Conservation (phyloP, 257 asterid genomes). For the Gynochthodes officinalis region DNA sequence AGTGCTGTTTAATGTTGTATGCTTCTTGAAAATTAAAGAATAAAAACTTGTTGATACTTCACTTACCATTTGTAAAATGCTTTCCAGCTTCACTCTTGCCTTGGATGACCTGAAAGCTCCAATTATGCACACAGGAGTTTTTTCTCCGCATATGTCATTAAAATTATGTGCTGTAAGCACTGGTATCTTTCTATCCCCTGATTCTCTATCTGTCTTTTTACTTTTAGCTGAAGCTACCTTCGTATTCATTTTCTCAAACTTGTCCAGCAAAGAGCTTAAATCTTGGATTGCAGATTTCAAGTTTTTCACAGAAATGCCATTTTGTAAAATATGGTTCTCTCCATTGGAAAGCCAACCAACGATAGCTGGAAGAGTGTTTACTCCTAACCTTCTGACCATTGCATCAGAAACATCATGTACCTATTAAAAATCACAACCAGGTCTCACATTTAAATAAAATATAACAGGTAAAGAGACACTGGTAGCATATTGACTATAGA, state of each 20-base stretch:
- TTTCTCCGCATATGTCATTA: slow-evolving; percentile 57
- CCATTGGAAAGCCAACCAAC: slow-evolving; percentile 86
- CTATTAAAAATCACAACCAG: slow-evolving; percentile 31
- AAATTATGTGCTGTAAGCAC: slow-evolving; percentile 68
- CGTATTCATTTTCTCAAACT: slow-evolving; percentile 62
- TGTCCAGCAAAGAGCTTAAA: slow-evolving; percentile 64
- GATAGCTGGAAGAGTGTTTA: slow-evolving; percentile 78
- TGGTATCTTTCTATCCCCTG: slow-evolving; percentile 42
- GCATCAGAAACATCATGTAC: slow-evolving; percentile 66
- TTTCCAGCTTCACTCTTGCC: slow-evolving; percentile 54
- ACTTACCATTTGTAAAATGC: slow-evolving; percentile 64
- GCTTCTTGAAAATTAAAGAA: slow-evolving; percentile 1
- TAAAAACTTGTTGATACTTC: neutral
- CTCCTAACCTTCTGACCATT: slow-evolving; percentile 49
- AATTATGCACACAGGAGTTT: slow-evolving; percentile 73
- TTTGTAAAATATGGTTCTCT: slow-evolving; percentile 56
- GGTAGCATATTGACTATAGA: no score
- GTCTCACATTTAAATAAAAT: neutral
- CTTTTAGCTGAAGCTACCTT: slow-evolving; percentile 48
- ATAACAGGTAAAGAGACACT: neutral
- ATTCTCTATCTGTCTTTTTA: slow-evolving; percentile 33
- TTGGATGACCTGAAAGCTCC: slow-evolving; percentile 75
- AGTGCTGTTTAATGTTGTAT: neutral
- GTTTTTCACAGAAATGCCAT: slow-evolving; percentile 76
- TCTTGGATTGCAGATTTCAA: slow-evolving; percentile 74